Percentiles rank a stretch among this genome's conserved stretches.
These are phyloP conservation scores for Hypoxylon crocopeplum DNA, from an alignment of 495 filamentous ascomycete species.

Conservation along the genomic window DNA sequence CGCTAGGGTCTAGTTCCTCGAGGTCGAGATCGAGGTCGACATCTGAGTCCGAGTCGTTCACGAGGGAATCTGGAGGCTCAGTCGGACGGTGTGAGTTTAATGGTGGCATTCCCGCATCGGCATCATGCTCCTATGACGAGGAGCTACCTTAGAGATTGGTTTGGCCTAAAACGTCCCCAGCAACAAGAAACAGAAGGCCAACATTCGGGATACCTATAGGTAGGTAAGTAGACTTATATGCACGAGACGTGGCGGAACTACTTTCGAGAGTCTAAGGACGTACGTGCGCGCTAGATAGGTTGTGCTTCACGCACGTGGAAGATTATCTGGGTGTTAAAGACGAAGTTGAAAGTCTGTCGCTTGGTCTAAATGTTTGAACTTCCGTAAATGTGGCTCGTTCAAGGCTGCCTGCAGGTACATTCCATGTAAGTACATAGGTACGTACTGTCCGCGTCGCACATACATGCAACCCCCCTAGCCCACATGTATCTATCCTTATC, in stretches of 20 bases:
- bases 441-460: neutral
- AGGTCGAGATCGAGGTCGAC: conserved; percentile 76
- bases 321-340: no score
- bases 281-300: no score
- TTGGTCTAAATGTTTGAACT: neutral
- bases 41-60: conserved; percentile 67
- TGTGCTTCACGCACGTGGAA: no score
- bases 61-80: conserved; percentile 58
- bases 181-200: neutral
- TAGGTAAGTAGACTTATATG: no score
- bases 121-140: conserved; percentile 38
- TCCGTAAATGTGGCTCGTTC: neutral
- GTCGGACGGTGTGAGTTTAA: conserved; percentile 56
- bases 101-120: conserved; percentile 61
- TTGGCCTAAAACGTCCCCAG: neutral
- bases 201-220: conserved; percentile 9
- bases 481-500: no score
- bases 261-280: no score
- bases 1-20: conserved; percentile 72
- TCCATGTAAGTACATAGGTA: neutral
- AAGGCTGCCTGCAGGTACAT: neutral
- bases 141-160: conserved; percentile 11
- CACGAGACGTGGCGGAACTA: no score
- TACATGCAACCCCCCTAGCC: no score
- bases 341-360: no score